A percentile compares a stretch with the other conserved stretches of the same genome.
Evolutionary conservation across 805 yeast genomes (phyloP).

Genomic region (Candida pseudofarinosa): DNA sequence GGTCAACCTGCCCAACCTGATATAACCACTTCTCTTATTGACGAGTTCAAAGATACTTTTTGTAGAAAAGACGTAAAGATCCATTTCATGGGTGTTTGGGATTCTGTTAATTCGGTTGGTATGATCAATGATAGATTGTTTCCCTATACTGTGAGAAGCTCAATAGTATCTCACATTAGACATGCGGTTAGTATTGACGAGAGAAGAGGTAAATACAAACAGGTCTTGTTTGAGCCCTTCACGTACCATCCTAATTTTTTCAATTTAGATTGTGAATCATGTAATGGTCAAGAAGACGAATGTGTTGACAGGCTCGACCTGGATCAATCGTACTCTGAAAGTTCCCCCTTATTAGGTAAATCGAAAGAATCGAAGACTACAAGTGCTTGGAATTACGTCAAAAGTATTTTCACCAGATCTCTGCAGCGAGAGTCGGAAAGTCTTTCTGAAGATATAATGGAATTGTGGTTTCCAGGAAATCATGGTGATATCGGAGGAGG

Average conservation of each 20-base stretch:
- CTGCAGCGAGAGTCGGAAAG: not conserved
- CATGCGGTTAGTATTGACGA: slow-evolving; percentile 70
- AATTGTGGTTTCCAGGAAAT: slow-evolving; percentile 66
- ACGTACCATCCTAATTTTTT: slow-evolving; percentile 27
- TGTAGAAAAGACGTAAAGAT: slow-evolving; percentile 43
- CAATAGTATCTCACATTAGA: slow-evolving; percentile 54
- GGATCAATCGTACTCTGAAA: not conserved
- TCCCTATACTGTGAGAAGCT: slow-evolving; percentile 51
- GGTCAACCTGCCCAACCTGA: slow-evolving; percentile 51
- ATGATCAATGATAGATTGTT: slow-evolving; percentile 52
- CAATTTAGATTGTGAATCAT: slow-evolving; percentile 10
- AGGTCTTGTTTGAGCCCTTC: slow-evolving; percentile 47
- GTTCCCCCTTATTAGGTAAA: not conserved
- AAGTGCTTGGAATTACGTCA: not conserved
- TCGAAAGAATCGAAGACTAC: not conserved
- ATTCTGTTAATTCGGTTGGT: slow-evolving; percentile 66
- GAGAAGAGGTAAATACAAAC: slow-evolving; percentile 59
- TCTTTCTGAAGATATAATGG: slow-evolving; percentile 35
- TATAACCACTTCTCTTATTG: slow-evolving; percentile 42
- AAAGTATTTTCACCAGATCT: not conserved
- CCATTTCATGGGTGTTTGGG: slow-evolving; percentile 65
- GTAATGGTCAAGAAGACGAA: slow-evolving; percentile 2
- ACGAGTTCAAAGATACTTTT: slow-evolving; percentile 54
- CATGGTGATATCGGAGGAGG: slow-evolving; percentile 73
- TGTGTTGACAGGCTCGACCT: not conserved